phyloP scores from a whole-genome alignment of 2,329 filamentous ascomycete genomes.

The Fusarium succisae region DNA sequence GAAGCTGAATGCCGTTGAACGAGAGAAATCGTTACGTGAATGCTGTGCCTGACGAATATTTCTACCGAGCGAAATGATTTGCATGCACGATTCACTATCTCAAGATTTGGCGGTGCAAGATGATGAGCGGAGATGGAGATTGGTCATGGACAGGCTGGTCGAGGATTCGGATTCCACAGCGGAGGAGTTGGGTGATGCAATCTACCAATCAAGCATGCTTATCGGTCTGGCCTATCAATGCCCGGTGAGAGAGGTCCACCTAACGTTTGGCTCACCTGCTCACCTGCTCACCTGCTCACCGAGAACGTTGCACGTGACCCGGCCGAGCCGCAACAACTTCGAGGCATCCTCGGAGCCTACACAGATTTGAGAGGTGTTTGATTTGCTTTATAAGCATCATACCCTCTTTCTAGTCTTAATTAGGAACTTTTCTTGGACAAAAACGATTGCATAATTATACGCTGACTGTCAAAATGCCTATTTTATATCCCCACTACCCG shows the following conservation, averaged over 20 bases:
- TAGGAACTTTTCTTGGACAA: neutral
- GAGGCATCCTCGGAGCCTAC: neutral
- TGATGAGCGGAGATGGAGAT: conserved; percentile 38
- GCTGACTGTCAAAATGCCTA: neutral
- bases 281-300: neutral
- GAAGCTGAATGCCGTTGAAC: neutral
- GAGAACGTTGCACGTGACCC: neutral
- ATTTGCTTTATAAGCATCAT: neutral
- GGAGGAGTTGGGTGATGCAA: conserved; percentile 23
- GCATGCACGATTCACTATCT: conserved; percentile 18
- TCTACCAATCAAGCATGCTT: conserved; percentile 36
- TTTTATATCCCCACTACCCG: neutral
- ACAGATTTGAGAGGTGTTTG: neutral
- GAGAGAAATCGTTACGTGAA: neutral
- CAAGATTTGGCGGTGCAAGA: conserved; percentile 21
- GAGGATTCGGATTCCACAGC: conserved; percentile 22
- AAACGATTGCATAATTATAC: neutral
- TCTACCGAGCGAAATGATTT: neutral
- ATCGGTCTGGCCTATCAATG: conserved; percentile 20
- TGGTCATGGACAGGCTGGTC: conserved; percentile 40
- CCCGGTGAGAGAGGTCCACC: neutral
- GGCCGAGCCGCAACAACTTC: neutral
- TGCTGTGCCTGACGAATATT: neutral
- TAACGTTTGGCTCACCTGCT: neutral
- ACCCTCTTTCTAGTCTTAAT: neutral